Evolutionary conservation across 768 basidiomycete genomes (phyloP).

Genomic region (Mycena chlorophos): DNA sequence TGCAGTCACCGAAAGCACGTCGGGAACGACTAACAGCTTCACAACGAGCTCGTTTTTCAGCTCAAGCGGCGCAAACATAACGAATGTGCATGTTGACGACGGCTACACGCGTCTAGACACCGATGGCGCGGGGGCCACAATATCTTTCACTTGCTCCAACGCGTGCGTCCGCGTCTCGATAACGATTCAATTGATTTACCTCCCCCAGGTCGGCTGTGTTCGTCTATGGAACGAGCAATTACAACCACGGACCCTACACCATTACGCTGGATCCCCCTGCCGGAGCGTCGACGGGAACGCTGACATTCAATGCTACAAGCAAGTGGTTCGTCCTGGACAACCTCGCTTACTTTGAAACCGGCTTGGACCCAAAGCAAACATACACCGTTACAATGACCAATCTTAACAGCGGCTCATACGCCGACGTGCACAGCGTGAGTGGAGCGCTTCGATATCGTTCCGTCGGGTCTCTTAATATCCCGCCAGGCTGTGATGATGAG

Average conservation of each 20-base stretch:
- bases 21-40: constrained; percentile 8
- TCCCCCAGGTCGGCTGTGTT: constrained; percentile 16
- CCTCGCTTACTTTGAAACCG: constrained; percentile 22
- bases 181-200: neutral
- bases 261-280: constrained; percentile 16
- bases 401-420: constrained; percentile 9
- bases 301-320: constrained; percentile 24
- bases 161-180: constrained; percentile 9
- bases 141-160: constrained; percentile 17
- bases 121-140: constrained; percentile 8
- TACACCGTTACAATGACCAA: constrained; percentile 22
- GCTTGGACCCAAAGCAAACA: constrained; percentile 16
- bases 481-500: constrained; percentile 18
- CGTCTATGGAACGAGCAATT: constrained; percentile 22
- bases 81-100: constrained; percentile 14
- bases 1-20: constrained; percentile 19
- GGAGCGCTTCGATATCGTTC: too few relatives aligned
- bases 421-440: constrained; percentile 16
- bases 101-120: constrained; percentile 21
- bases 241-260: constrained; percentile 19
- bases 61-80: neutral
- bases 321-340: constrained; percentile 25
- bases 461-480: too few relatives aligned
- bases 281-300: constrained; percentile 17
- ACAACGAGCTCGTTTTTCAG: constrained; percentile 19